Conservation (phyloP, 495 filamentous ascomycete genomes). For the Talaromyces nanjingensis region DNA sequence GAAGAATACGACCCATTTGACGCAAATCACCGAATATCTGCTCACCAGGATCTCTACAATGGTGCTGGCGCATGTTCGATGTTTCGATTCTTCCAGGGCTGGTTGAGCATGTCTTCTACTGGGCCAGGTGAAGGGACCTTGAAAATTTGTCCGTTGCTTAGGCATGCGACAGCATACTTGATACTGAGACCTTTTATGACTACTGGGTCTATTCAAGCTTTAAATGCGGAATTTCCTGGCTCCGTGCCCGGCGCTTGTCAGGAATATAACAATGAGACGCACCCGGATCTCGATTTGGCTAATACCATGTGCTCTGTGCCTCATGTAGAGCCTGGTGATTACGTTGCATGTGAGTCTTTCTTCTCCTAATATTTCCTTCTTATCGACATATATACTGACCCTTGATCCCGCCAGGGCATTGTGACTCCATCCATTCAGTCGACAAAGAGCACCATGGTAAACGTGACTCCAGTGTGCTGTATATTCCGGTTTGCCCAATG, state of each 20-base stretch:
- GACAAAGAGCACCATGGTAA: conserved; percentile 59
- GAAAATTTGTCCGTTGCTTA: conserved; percentile 73
- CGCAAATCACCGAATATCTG: conserved; percentile 57
- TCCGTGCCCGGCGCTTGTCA: conserved; percentile 70
- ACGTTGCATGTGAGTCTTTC: conserved; percentile 51
- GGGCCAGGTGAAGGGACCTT: conserved; percentile 72
- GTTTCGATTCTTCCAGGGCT: conserved; percentile 85
- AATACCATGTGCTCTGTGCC: conserved; percentile 66
- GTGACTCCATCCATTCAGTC: conserved; percentile 35
- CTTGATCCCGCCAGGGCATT: not conserved
- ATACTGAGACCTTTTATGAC: conserved; percentile 70
- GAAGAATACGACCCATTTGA: conserved; percentile 80
- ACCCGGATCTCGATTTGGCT: conserved; percentile 63
- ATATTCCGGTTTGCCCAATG: conserved; percentile 68
- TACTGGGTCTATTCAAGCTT: conserved; percentile 40
- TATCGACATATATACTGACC: not conserved
- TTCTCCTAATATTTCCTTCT: conserved; percentile 30
- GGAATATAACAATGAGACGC: conserved; percentile 57
- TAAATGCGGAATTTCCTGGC: conserved; percentile 54
- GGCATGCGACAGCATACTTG: conserved; percentile 68
- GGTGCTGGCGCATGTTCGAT: conserved; percentile 77
- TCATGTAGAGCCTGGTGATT: conserved; percentile 63
- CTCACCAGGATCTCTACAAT: conserved; percentile 70
- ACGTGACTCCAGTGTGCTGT: conserved; percentile 62
- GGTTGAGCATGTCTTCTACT: conserved; percentile 71